A percentile compares a stretch with the other conserved stretches of the same genome.
phyloP scores from a whole-genome alignment of 495 filamentous ascomycete genomes.

The Jackrogersella minutella region DNA sequence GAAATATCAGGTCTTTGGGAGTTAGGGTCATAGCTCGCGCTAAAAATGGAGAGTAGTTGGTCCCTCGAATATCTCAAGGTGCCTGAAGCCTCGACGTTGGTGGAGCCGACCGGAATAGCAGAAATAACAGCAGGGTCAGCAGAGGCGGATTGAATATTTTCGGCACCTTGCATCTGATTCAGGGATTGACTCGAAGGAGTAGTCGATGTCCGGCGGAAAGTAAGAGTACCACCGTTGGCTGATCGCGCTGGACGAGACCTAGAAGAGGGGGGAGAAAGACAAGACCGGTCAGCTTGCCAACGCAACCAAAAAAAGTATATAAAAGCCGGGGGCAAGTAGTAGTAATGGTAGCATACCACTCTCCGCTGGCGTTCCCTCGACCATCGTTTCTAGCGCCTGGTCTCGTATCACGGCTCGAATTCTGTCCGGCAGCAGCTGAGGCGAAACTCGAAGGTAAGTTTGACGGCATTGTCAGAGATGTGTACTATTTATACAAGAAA shows the following conservation, averaged over 20 bases:
- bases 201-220: constrained; percentile 82
- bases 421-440: constrained; percentile 80
- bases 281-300: constrained; percentile 38
- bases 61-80: constrained; percentile 75
- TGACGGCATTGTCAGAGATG: constrained; percentile 66
- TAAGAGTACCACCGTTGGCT: constrained; percentile 79
- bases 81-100: constrained; percentile 55
- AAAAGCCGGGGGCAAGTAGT: neutral
- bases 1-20: constrained; percentile 68
- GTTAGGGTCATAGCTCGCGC: constrained; percentile 62
- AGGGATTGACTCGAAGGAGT: constrained; percentile 64
- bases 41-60: constrained; percentile 79
- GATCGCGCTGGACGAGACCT: constrained; percentile 61
- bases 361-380: constrained; percentile 49
- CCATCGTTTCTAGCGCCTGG: constrained; percentile 63
- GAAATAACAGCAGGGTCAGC: constrained; percentile 47
- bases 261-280: constrained; percentile 5
- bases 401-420: constrained; percentile 60
- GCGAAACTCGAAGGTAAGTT: constrained; percentile 85
- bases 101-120: constrained; percentile 45
- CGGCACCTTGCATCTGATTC: constrained; percentile 63
- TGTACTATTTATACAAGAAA: constrained; percentile 10
- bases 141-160: constrained; percentile 51
- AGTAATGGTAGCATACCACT: constrained; percentile 35
- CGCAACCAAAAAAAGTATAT: constrained; percentile 23